These are phyloP conservation scores for Sporothrix globosa DNA, from an alignment of 2,329 filamentous ascomycete species.

Conservation along the genomic window DNA sequence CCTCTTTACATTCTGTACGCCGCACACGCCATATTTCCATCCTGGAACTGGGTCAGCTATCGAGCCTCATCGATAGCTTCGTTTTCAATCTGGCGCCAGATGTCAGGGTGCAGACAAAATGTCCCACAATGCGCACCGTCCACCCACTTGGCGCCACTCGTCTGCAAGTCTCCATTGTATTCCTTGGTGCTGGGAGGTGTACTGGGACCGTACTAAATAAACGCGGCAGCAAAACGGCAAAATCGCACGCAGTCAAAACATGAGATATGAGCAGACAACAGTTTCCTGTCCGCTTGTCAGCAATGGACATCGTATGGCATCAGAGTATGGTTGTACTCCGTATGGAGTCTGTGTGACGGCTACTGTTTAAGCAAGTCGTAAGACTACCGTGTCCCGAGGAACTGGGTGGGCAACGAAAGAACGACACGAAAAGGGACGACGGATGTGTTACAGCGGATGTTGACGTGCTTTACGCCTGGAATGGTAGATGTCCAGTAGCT, in stretches of 20 bases:
- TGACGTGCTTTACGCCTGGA: constrained; percentile 3
- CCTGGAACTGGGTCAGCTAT: not conserved
- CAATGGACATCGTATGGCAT: not conserved
- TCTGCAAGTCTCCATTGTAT: constrained; percentile 16
- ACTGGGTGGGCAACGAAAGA: not conserved
- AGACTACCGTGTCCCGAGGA: not conserved
- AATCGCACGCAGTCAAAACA: too few relatives aligned
- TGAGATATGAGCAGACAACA: too few relatives aligned
- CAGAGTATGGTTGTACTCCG: constrained; percentile 20
- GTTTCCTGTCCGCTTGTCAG: not conserved
- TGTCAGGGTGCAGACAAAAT: not conserved
- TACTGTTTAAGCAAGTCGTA: constrained; percentile 9
- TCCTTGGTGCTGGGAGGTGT: not conserved
- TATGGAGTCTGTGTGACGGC: not conserved
- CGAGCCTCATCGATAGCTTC: constrained; percentile 6
- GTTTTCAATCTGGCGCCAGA: not conserved
- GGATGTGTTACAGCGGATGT: not conserved
- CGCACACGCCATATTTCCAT: constrained; percentile 15
- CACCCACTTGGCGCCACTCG: not conserved
- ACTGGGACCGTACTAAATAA: constrained; percentile 1
- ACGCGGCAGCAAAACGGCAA: not conserved
- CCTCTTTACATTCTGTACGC: not conserved
- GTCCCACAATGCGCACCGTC: constrained; percentile 1
- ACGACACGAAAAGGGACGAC: not conserved
- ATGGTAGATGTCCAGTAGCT: not conserved